Conservation (phyloP, 2,329 filamentous ascomycete species). For the Fusarium oxysporum region DNA sequence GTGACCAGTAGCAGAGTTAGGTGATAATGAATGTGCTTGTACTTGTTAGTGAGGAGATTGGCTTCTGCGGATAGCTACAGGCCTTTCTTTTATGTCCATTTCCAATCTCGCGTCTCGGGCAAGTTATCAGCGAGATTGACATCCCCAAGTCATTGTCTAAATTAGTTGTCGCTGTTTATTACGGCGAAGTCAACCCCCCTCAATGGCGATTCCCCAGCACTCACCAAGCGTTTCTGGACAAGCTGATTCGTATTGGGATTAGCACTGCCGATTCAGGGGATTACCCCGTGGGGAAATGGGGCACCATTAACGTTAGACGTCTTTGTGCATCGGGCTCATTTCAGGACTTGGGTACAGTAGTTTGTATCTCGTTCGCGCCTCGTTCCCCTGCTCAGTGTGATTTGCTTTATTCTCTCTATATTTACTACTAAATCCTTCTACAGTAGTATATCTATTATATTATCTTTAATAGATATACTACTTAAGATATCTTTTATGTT, state of each 20-base stretch:
- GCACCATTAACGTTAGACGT: not conserved
- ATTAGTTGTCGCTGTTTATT: not conserved
- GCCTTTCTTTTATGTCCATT: not conserved
- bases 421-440: not conserved
- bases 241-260: not conserved
- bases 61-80: not conserved
- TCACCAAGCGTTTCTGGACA: not conserved
- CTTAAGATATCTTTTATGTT: not conserved
- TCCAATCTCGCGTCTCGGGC: not conserved
- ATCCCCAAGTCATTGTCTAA: not conserved
- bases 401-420: not conserved
- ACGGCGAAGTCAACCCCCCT: not conserved
- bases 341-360: not conserved
- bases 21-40: not conserved
- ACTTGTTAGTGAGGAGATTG: not conserved
- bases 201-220: not conserved
- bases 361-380: not conserved
- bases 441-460: not conserved
- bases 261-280: not conserved
- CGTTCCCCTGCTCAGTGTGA: not conserved
- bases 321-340: not conserved
- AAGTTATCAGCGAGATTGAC: not conserved
- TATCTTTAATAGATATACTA: not conserved
- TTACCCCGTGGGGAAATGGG: not conserved
- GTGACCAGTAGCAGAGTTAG: not conserved